phyloP scores from a whole-genome alignment of 2,329 filamentous ascomycete species.

The Diaporthe ilicicola region DNA sequence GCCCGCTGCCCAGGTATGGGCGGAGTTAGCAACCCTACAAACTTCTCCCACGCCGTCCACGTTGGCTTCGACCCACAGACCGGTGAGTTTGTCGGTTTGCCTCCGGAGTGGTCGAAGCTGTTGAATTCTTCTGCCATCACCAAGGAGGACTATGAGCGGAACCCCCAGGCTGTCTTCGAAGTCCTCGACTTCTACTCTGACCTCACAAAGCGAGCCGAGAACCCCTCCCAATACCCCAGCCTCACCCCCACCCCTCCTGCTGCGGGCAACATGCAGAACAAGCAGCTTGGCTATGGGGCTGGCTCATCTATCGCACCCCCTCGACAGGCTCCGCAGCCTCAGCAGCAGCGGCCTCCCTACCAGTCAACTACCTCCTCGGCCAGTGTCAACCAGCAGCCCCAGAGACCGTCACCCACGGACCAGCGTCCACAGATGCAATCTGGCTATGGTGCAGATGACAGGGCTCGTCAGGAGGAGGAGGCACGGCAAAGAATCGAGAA shows the following conservation, averaged over 20 bases:
- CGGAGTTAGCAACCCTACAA: conserved; percentile 97
- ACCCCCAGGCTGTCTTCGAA: conserved; percentile 86
- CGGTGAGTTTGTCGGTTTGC: conserved; percentile 92
- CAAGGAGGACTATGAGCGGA: conserved; percentile 98
- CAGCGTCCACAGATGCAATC: conserved; percentile 67
- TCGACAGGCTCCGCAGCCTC: conserved; percentile 64
- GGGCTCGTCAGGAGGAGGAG: conserved; percentile 56
- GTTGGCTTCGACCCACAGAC: conserved; percentile 97
- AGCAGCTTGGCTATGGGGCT: conserved; percentile 68
- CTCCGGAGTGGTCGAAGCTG: conserved; percentile 96
- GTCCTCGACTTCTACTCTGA: conserved; percentile 88
- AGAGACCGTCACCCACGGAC: conserved; percentile 55
- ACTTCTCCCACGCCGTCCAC: conserved; percentile 96
- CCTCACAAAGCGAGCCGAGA: conserved; percentile 78
- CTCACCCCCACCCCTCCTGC: conserved; percentile 74
- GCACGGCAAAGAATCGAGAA: conserved; percentile 71
- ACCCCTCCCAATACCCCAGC: conserved; percentile 73
- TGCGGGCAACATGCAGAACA: conserved; percentile 62
- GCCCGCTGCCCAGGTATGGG: conserved; percentile 97
- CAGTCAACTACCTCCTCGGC: conserved; percentile 48
- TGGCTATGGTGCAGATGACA: conserved; percentile 62
- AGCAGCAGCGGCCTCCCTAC: conserved; percentile 57
- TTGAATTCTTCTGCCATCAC: conserved; percentile 96
- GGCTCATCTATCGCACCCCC: conserved; percentile 72
- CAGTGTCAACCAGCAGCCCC: conserved; percentile 46